Percentiles rank a stretch among this genome's conserved stretches.
Conservation (phyloP, 768 basidiomycete species). For the Tephrocybe rancida region DNA sequence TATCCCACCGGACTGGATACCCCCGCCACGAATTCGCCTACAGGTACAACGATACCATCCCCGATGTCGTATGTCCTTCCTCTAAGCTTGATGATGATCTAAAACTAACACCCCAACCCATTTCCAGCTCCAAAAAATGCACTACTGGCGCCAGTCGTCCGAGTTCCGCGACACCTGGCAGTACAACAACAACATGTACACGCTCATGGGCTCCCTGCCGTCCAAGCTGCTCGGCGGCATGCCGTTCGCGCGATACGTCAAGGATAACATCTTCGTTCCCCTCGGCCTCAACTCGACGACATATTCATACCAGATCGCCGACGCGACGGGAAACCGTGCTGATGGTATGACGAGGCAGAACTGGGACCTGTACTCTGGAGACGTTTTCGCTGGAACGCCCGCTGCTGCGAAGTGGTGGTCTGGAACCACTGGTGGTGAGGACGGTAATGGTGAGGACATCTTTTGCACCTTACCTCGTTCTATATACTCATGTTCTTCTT, state of each 20-base stretch:
- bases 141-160: slow-evolving; percentile 28
- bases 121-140: slow-evolving; percentile 23
- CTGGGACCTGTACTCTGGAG: slow-evolving; percentile 10
- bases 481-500: no score
- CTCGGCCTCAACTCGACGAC: slow-evolving; percentile 30
- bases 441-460: slow-evolving; percentile 25
- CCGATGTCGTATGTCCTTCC: slow-evolving; percentile 13
- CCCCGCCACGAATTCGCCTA: slow-evolving; percentile 21
- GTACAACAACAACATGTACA: slow-evolving; percentile 33
- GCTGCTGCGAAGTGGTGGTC: slow-evolving; percentile 22
- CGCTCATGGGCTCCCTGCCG: slow-evolving; percentile 27
- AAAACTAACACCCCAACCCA: no score
- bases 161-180: slow-evolving; percentile 30
- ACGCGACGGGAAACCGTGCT: slow-evolving; percentile 26
- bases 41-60: slow-evolving; percentile 11
- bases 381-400: slow-evolving; percentile 8
- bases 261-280: slow-evolving; percentile 29
- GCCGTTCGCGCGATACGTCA: slow-evolving; percentile 29
- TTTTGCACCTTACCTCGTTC: no score
- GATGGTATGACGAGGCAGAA: slow-evolving; percentile 24
- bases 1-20: slow-evolving; percentile 21
- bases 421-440: slow-evolving; percentile 20
- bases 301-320: slow-evolving; percentile 28
- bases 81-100: no score
- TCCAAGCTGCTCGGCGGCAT: slow-evolving; percentile 24